phyloP scores from a whole-genome alignment of 306 rosid genomes.

The Leucaena leucocephala region DNA sequence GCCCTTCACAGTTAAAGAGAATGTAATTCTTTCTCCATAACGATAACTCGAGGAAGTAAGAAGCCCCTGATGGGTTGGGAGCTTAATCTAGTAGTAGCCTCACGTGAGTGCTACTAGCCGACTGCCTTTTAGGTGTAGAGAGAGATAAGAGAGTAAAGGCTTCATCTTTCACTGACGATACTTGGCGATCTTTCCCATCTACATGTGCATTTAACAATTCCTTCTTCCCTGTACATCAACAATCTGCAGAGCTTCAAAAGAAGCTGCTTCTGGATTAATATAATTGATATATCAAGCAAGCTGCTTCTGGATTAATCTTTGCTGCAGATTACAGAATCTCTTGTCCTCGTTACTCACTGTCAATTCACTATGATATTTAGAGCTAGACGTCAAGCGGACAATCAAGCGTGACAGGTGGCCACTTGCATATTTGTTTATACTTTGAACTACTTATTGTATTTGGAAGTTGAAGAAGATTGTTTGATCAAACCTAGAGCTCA shows the following conservation, averaged over 20 bases:
- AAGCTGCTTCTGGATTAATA: neutral
- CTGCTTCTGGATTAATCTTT: neutral
- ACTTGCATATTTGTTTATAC: neutral
- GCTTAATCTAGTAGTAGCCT: too few species aligned
- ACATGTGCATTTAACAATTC: constrained; percentile 41
- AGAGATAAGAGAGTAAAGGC: neutral
- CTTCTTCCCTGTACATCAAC: constrained; percentile 1
- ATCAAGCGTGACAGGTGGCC: constrained; percentile 2
- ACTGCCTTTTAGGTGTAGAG: neutral
- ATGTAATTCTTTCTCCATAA: too few species aligned
- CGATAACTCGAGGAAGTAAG: too few species aligned
- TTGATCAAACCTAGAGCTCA: neutral
- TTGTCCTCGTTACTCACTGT: neutral
- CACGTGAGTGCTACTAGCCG: too few species aligned
- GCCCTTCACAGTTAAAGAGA: too few species aligned
- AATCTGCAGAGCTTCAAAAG: neutral
- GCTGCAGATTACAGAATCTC: constrained; percentile 14
- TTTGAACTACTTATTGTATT: neutral
- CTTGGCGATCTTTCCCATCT: constrained; percentile 46
- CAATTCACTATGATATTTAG: neutral
- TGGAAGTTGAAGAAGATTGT: neutral
- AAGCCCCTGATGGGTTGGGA: too few species aligned
- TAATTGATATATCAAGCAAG: neutral
- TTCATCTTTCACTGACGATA: neutral
- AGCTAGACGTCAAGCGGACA: neutral